phyloP scores from a whole-genome alignment of 805 yeast species.

The Priceomyces fermenticarens region DNA sequence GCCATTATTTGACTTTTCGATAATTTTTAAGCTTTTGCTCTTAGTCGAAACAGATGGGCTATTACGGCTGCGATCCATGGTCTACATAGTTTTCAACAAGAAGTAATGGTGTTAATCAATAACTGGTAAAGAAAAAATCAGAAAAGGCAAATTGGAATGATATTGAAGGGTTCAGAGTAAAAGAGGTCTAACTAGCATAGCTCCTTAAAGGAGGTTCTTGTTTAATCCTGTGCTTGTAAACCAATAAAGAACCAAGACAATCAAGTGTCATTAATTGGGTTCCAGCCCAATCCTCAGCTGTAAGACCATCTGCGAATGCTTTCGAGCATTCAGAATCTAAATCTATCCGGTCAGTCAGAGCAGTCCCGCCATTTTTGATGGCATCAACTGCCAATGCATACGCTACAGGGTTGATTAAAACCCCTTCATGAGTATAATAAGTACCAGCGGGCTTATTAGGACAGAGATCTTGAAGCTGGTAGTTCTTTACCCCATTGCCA shows the following conservation, averaged over 20 bases:
- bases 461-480: constrained; percentile 1
- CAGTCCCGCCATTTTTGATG: constrained; percentile 2
- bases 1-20: too few species aligned
- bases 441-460: constrained; percentile 3
- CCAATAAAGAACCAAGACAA: neutral
- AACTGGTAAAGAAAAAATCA: too few species aligned
- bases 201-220: constrained; percentile 1
- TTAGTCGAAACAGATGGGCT: too few species aligned
- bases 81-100: too few species aligned
- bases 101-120: too few species aligned
- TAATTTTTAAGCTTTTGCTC: too few species aligned
- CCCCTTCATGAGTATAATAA: constrained; percentile 4
- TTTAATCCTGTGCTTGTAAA: neutral
- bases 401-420: constrained; percentile 1
- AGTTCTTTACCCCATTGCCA: neutral
- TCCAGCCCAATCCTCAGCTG: neutral
- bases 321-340: constrained; percentile 1
- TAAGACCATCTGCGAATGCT: constrained; percentile 1
- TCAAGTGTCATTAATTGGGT: constrained; percentile 1
- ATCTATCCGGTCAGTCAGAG: constrained; percentile 1
- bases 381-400: constrained; percentile 5
- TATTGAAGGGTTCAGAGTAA: too few species aligned
- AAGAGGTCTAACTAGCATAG: too few species aligned
- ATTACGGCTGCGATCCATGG: too few species aligned
- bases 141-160: too few species aligned